phyloP scores from a whole-genome alignment of 2,329 filamentous ascomycete genomes.

The Reticulascus tulasneorum region DNA sequence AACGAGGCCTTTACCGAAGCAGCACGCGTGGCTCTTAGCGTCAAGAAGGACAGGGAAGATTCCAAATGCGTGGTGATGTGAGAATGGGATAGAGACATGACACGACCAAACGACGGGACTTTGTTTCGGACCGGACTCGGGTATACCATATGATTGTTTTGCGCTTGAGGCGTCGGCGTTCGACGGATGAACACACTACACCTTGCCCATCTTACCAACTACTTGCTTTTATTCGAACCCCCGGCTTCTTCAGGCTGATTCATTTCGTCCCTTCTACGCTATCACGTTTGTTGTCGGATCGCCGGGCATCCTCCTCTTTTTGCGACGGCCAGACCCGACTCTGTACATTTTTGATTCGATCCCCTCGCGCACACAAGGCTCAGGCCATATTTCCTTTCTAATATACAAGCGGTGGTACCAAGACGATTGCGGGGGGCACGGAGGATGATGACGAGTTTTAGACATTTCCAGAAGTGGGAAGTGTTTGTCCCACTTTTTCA shows the following conservation, averaged over 20 bases:
- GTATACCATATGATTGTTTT: constrained; percentile 3
- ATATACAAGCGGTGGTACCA: too few relatives aligned
- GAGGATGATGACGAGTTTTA: too few relatives aligned
- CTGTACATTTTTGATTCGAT: too few relatives aligned
- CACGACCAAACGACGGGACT: constrained; percentile 6
- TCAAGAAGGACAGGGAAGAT: constrained; percentile 62
- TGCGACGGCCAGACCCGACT: too few relatives aligned
- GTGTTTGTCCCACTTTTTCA: too few relatives aligned
- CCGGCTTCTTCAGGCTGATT: constrained; percentile 8
- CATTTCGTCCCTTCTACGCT: too few relatives aligned
- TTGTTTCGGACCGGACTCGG: constrained; percentile 8
- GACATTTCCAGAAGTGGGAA: too few relatives aligned
- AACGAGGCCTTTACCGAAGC: constrained; percentile 99
- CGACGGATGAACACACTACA: constrained; percentile 8
- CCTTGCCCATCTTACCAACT: constrained; percentile 3
- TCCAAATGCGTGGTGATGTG: constrained; percentile 60
- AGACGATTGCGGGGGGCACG: too few relatives aligned
- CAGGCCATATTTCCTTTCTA: too few relatives aligned
- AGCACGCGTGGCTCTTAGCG: constrained; percentile 81
- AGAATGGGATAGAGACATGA: constrained; percentile 14
- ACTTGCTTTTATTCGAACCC: constrained; percentile 12
- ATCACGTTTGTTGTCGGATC: too few relatives aligned
- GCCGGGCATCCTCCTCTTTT: too few relatives aligned
- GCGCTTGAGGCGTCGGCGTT: constrained; percentile 14
- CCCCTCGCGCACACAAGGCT: too few relatives aligned